Percentiles rank a stretch among this genome's conserved stretches.
These are phyloP conservation scores for Sequoiadendron giganteum DNA, from an alignment of 75 land plant species.

Conservation along the genomic window DNA sequence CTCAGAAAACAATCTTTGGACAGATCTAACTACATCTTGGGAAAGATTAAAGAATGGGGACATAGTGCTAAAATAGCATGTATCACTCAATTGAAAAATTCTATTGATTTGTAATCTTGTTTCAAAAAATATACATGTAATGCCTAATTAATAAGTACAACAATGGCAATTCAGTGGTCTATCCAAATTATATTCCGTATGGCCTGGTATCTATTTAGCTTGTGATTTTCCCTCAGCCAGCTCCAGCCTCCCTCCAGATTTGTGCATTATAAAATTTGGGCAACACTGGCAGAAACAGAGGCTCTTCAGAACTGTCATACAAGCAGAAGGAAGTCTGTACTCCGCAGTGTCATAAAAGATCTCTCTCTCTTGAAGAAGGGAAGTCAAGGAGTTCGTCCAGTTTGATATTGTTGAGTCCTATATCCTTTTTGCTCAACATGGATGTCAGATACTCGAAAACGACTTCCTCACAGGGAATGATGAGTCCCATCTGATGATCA, in stretches of 20 bases:
- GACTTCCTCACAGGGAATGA: not conserved
- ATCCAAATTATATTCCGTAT: not conserved
- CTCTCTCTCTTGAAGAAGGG: not conserved
- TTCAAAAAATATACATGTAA: not conserved
- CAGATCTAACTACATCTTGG: too few relatives aligned
- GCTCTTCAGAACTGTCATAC: not conserved
- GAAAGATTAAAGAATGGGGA: too few relatives aligned
- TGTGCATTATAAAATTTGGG: not conserved
- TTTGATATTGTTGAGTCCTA: not conserved
- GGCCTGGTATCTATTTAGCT: not conserved
- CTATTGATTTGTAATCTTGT: not conserved
- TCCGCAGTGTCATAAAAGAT: not conserved
- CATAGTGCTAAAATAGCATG: too few relatives aligned
- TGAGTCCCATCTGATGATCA: not conserved
- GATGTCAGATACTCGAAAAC: not conserved
- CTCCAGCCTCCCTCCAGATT: too few relatives aligned
- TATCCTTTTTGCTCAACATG: not conserved
- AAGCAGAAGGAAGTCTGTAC: not conserved
- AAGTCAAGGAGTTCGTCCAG: not conserved
- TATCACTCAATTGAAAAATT: not conserved
- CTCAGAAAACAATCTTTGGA: too few relatives aligned
- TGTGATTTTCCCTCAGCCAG: not conserved
- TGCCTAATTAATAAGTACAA: not conserved
- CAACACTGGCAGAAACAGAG: not conserved
- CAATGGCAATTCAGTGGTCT: not conserved